Base-by-base conservation (phyloP, 805 yeast species). In the Schizosaccharomyces cryophilus region DNA sequence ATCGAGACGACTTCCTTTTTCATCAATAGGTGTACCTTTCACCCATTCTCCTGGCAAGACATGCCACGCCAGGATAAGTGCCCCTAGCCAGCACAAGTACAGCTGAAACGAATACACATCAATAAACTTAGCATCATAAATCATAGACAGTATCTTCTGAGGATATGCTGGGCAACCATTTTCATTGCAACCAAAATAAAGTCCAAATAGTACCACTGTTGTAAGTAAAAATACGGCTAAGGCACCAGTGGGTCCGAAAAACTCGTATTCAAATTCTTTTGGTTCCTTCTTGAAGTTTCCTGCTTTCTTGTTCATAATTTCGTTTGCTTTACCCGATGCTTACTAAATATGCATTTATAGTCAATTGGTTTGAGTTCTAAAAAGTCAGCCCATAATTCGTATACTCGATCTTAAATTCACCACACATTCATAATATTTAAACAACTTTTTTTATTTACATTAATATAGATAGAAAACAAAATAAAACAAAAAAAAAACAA, bases 231-330 rank as follows among this genome's bases (percentile, higher is more conserved):
- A 72, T 61, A 89, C 78, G 4, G 74, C 75, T 1, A 79, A 42
- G 0, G 93, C 87, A 4, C 97, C 97, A 0, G 77, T 69, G 5
- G 77, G 70, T 0, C 97, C 97, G 35, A 78, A 77, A 69, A 89
- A 89, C 70, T 89, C 96, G 17, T 51, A 51, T 51, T 51, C 15
- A 15, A 51, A 51, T n/a, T 21, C 7, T 29, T 45, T 45, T 13
- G 26, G 51, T 7, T 51, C 11, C 38, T 3, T 26, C 26, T 51
- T 29, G 19, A 7, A 19, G 11, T 3, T 4, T 6, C 4, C 51
- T 45, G 9, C 26, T 35, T 35, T 35, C 13, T 35, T 35, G 40
- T 15, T 35, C 40, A 35, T 35, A 5, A 6, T 35, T 35, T 35
- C 17, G 9, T 2, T 11, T 35, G 11, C 13, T 35, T 4, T 35